Evolutionary conservation across 225 moss, liverwort and hornwort species (phyloP), one percentile per base, ranked within the genome.

Genomic region (Ulota crispa): DNA sequence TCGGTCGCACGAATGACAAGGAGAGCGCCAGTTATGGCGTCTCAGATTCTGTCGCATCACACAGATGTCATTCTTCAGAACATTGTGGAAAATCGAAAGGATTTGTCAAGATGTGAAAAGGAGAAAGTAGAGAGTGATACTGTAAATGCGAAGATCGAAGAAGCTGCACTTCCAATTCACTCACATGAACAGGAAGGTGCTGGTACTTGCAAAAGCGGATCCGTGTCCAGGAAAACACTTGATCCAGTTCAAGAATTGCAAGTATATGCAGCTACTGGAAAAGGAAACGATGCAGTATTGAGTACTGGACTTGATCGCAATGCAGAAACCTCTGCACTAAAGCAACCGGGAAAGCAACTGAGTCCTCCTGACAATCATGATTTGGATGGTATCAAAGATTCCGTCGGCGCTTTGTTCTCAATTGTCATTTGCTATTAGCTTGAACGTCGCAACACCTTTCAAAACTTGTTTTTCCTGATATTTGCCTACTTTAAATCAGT

Each of bases 121-220:
- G 64, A 82, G 50, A 76, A 79, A 77, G 37, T 63, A 27, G 61
- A 56, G 23, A 75, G 26, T 21, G 23, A 59, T 72, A 23, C 59
- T 63, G 37, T 47, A n/a, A 61, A 42, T 15, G 42, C 62, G 72
- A 57, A 26, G 62, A 21, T 43, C 20, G 79, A 61, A 31, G 64
- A 55, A 76, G 37, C 63, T 62, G 20, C 34, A 15, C 60, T 43
- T 79, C 71, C 75, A 72, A 70, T 34, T 24, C n/a, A 39, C 65
- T 83, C 81, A 34, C 42, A 54, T 64, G 64, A 19, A 74, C 80
- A 75, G 75, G 80, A 81, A 86, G 81, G 64, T 26, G 20, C 50
- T 72, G 70, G 47, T 54, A 78, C 26, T 54, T 66, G 64, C 80
- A 68, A 47, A 19, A 27, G 53, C 28, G 72, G 77, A 39, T 64